phyloP scores from a whole-genome alignment of 345 rosid genomes.

The Physaria fendleri region DNA sequence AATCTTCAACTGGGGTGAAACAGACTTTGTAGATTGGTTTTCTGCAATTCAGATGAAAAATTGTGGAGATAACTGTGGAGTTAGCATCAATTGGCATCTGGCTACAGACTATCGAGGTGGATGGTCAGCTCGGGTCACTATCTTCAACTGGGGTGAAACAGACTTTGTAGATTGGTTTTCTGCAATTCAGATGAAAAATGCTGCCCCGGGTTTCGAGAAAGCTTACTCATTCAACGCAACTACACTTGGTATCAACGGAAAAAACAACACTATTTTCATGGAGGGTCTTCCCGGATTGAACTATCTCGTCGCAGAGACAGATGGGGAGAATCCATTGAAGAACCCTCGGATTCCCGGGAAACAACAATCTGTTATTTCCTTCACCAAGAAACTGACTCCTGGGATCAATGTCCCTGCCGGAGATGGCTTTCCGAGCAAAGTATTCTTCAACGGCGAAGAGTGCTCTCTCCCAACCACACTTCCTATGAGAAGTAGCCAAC shows the following conservation, averaged over 20 bases:
- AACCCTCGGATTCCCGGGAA: conserved; percentile 78
- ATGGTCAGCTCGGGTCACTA: conserved; percentile 79
- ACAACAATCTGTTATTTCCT: conserved; percentile 82
- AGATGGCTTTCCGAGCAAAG: conserved; percentile 88
- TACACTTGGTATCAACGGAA: conserved; percentile 29
- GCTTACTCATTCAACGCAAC: conserved; percentile 69
- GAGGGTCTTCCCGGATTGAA: conserved; percentile 65
- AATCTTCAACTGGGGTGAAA: conserved; percentile 85
- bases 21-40: conserved; percentile 79
- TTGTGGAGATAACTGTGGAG: conserved; percentile 94
- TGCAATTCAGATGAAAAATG: conserved; percentile 58
- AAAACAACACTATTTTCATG: conserved; percentile 63
- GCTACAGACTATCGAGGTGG: conserved; percentile 71
- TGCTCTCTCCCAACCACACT: conserved; percentile 65
- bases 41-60: conserved; percentile 58
- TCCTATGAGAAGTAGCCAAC: conserved; percentile 42
- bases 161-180: conserved; percentile 82
- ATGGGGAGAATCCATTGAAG: conserved; percentile 50
- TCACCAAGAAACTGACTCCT: conserved; percentile 72
- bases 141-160: conserved; percentile 88
- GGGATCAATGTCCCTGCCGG: conserved; percentile 59
- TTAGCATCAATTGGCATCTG: conserved; percentile 89
- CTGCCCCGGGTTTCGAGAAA: conserved; percentile 69
- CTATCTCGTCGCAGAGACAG: conserved; percentile 66
- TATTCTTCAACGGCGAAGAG: conserved; percentile 91